Evolutionary conservation across 768 basidiomycete genomes (phyloP), one percentile per base, ranked within the genome.

Genomic region (Ramaria rubella): DNA sequence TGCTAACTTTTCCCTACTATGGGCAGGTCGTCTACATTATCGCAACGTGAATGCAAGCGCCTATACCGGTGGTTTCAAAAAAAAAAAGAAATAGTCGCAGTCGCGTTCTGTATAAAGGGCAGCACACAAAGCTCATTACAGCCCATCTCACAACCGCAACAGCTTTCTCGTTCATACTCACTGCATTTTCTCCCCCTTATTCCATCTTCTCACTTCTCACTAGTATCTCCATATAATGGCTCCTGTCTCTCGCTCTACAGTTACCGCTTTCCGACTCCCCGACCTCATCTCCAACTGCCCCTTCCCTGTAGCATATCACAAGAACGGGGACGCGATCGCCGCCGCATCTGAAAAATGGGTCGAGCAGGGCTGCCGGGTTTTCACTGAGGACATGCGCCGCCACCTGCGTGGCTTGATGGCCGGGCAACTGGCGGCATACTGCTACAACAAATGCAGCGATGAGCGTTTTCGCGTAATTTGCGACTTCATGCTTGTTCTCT

Each of bases 351-450:
- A 78, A 15, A 61, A 70, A 29, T 81, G 80, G 80, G 24, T 33
- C 26, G 29, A 30, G n/a, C 15, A 45, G 12, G 42, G 19, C 7
- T 43, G 27, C 44, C 12, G 2, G 9, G 44, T 26, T 26, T 45
- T 45, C 9, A 23, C 42, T 9, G 24, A 19, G 14, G 42, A 67
- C 57, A 71, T 69, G 45, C 58, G 53, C 24, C 55, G 50, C 17
- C 57, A 55, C 34, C 76, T 86, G 51, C 73, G 75, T 62, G 81
- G 79, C 30, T 73, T 86, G 54, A 81, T 84, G 59, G 81, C 82
- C 14, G 83, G 85, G 45, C 80, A 83, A 60, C 79, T 88, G 60
- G 80, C 82, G 34, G 83, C 82, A 2, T 77, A 73, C 64, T 85
- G 81, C 66, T 87, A 86, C 65, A 76, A 80, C 57, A 76, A 76